Conservation (phyloP, 78 protist species). For the Monosiga brevicollis region DNA sequence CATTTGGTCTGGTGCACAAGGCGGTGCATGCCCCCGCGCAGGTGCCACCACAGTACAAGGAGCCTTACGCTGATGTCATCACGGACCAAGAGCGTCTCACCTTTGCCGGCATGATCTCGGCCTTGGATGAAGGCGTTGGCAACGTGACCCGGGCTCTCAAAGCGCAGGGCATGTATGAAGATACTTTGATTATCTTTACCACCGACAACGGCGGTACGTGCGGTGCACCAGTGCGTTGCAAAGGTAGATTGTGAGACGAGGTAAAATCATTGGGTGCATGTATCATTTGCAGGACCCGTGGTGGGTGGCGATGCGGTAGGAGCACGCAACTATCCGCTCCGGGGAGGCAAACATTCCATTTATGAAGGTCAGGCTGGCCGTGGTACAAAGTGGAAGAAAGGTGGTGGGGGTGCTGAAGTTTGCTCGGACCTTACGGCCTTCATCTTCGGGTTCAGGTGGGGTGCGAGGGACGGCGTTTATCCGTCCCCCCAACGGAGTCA, state of each 20-base stretch:
- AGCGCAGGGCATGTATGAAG: constrained; percentile 6
- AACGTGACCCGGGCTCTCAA: constrained; percentile 15
- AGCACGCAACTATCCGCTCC: constrained; percentile 15
- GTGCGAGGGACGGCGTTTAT: background rate
- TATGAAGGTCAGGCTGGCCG: too few relatives aligned
- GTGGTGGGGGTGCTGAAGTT: background rate
- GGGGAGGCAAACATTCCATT: constrained; percentile 11
- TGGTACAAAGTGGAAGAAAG: background rate
- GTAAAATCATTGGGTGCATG: too few relatives aligned
- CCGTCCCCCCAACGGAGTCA: background rate
- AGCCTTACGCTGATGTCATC: constrained; percentile 13
- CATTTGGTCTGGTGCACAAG: too few relatives aligned
- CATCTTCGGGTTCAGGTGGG: background rate
- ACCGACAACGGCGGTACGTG: constrained; percentile 34
- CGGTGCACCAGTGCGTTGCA: too few relatives aligned
- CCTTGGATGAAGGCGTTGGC: constrained; percentile 22
- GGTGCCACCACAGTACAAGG: constrained; percentile 14
- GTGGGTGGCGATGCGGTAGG: constrained; percentile 1
- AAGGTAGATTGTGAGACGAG: too few relatives aligned
- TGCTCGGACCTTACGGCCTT: background rate
- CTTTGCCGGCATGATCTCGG: constrained; percentile 18
- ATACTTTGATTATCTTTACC: constrained; percentile 8
- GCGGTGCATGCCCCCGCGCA: constrained; percentile 24
- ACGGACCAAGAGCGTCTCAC: background rate
- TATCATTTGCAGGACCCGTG: too few relatives aligned